Conservation (phyloP, 176 grass and related monocot genomes). For the Pontederia paniculata region DNA sequence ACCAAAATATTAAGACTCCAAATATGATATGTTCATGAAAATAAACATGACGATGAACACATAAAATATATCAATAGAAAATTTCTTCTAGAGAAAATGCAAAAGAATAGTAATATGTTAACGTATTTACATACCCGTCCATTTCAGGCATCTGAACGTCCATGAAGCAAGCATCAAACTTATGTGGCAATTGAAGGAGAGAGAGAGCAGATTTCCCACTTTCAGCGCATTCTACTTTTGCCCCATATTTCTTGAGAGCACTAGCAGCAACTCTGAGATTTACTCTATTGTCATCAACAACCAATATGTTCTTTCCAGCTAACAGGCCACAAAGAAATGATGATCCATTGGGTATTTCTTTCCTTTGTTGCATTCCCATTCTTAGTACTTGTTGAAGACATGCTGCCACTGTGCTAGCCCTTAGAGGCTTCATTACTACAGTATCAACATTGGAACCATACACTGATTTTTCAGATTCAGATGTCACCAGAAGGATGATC, state of each 20-base stretch:
- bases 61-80: background rate
- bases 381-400: constrained; percentile 68
- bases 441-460: constrained; percentile 36
- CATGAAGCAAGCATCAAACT: constrained; percentile 90
- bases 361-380: constrained; percentile 31
- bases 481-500: constrained; percentile 56
- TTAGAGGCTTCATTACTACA: constrained; percentile 78
- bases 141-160: constrained; percentile 99
- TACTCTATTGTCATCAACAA: constrained; percentile 94
- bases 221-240: constrained; percentile 73
- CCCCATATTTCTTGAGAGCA: constrained; percentile 73
- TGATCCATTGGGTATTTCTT: constrained; percentile 41
- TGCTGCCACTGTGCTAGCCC: constrained; percentile 76
- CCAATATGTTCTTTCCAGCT: constrained; percentile 80
- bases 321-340: constrained; percentile 45
- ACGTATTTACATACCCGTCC: constrained; percentile 67
- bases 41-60: no score
- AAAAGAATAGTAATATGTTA: background rate
- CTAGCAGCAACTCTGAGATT: constrained; percentile 82
- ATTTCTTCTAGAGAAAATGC: background rate
- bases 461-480: constrained; percentile 52
- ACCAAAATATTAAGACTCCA: no score
- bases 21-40: no score
- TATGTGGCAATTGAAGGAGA: constrained; percentile 56
- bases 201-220: constrained; percentile 66